Conservation (phyloP, 164 flowering plant species). For the Nelumbo lutea region DNA sequence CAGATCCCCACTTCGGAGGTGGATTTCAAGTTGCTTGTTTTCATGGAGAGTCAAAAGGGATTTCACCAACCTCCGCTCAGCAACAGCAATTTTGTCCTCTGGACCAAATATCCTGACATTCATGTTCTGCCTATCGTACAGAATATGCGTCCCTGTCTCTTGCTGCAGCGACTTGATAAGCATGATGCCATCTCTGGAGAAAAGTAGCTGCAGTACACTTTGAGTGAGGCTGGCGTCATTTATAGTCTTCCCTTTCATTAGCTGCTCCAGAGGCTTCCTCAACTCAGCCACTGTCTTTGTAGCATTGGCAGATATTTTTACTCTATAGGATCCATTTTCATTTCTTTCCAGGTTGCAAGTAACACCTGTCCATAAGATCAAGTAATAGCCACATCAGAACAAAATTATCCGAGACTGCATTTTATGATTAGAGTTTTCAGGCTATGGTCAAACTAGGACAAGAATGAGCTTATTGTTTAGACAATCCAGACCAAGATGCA, state of each 20-base stretch:
- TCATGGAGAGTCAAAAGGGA: conserved; percentile 54
- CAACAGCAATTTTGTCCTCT: conserved; percentile 33
- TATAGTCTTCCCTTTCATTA: conserved; percentile 68
- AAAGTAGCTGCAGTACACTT: conserved; percentile 51
- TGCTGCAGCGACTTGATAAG: conserved; percentile 51
- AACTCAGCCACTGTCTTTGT: conserved; percentile 77
- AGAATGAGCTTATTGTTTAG: too few species aligned
- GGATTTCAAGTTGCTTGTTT: conserved; percentile 57
- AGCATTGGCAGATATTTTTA: conserved; percentile 73
- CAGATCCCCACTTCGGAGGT: conserved; percentile 51
- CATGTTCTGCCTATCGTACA: conserved; percentile 52
- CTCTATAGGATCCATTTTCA: conserved; percentile 67
- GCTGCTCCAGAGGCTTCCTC: conserved; percentile 72
- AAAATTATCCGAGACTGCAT: background rate
- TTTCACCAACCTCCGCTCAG: conserved; percentile 46
- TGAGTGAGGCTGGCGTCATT: conserved; percentile 52
- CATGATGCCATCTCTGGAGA: conserved; percentile 55
- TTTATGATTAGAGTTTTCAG: background rate
- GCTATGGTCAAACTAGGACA: too few species aligned
- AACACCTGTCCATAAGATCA: conserved; percentile 42
- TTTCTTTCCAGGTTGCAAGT: conserved; percentile 45
- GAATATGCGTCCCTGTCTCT: conserved; percentile 63
- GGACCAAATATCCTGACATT: conserved; percentile 65
- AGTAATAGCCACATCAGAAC: background rate
- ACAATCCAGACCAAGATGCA: too few species aligned